A percentile compares a stretch with the other conserved stretches of the same genome.
phyloP scores from a whole-genome alignment of 2,329 filamentous ascomycete species.

The Triangularia verruculosa region DNA sequence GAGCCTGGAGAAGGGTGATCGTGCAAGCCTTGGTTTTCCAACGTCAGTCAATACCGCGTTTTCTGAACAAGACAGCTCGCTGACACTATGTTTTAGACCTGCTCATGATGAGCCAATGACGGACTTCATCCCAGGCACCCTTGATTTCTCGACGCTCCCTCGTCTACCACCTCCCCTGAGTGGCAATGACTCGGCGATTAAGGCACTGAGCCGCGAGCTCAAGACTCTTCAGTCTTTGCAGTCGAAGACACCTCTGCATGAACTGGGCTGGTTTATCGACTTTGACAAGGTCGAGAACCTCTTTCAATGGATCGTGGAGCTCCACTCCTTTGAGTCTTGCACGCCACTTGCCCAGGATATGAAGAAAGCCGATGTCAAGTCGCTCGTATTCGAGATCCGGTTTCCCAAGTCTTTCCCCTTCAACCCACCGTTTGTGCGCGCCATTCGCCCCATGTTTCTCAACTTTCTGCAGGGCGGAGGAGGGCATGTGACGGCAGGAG shows the following conservation, averaged over 20 bases:
- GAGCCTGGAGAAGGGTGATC: not conserved
- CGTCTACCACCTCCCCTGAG: constrained; percentile 64
- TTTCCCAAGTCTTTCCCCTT: constrained; percentile 76
- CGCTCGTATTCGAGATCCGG: constrained; percentile 76
- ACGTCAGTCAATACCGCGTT: not conserved
- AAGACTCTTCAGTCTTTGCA: constrained; percentile 63
- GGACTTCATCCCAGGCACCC: constrained; percentile 62
- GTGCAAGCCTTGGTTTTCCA: not conserved
- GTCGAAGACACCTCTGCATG: constrained; percentile 53
- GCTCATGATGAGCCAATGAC: constrained; percentile 28
- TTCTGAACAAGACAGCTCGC: not conserved
- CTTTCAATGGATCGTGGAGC: constrained; percentile 88
- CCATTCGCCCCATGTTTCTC: constrained; percentile 77
- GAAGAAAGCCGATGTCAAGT: constrained; percentile 56
- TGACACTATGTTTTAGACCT: not conserved
- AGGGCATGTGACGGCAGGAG: constrained; percentile 80
- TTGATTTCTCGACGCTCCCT: constrained; percentile 61
- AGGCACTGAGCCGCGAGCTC: constrained; percentile 63
- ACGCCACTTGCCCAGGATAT: constrained; percentile 75
- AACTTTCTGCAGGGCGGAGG: constrained; percentile 71
- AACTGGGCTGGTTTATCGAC: constrained; percentile 83
- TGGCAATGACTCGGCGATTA: constrained; percentile 60
- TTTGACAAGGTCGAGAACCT: constrained; percentile 64
- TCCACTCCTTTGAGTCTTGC: constrained; percentile 72
- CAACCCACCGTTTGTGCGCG: constrained; percentile 78